phyloP scores from a whole-genome alignment of 73 alveolate genomes.

The Paramecium tetraurelia region DNA sequence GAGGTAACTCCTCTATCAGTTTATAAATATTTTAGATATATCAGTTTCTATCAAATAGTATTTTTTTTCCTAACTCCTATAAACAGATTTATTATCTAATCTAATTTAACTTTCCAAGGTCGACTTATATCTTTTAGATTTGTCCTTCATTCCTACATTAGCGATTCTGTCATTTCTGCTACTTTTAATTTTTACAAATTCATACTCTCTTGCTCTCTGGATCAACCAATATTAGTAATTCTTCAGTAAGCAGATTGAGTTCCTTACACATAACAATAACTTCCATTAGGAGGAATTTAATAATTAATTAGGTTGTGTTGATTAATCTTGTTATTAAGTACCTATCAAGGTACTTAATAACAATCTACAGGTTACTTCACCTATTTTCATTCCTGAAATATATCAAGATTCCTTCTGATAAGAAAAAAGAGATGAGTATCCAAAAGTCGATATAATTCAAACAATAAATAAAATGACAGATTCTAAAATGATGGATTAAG shows the following conservation, averaged over 20 bases:
- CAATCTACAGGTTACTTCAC: background rate
- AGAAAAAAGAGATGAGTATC: conserved; percentile 13
- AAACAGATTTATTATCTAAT: background rate
- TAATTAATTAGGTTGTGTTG: background rate
- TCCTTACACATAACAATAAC: background rate
- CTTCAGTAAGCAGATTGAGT: background rate
- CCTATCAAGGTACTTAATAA: conserved; percentile 22
- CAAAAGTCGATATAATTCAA: background rate
- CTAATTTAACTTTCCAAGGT: background rate
- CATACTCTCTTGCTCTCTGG: background rate
- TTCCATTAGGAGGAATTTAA: conserved; percentile 45
- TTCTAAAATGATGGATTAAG: conserved; percentile 56
- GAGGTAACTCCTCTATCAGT: conserved; percentile 32
- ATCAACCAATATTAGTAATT: background rate
- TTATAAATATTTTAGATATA: background rate
- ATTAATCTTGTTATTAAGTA: background rate
- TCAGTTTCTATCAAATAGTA: conserved; percentile 10
- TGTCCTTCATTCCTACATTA: conserved; percentile 1
- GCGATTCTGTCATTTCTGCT: background rate
- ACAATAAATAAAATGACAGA: conserved; percentile 46
- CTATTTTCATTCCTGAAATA: conserved; percentile 48
- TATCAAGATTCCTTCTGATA: background rate
- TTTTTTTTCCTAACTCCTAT: conserved; percentile 8
- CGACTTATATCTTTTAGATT: background rate
- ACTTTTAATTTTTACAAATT: background rate